phyloP scores from a whole-genome alignment of 371 early-diverging fungal genomes.

The Circinella umbellata region DNA sequence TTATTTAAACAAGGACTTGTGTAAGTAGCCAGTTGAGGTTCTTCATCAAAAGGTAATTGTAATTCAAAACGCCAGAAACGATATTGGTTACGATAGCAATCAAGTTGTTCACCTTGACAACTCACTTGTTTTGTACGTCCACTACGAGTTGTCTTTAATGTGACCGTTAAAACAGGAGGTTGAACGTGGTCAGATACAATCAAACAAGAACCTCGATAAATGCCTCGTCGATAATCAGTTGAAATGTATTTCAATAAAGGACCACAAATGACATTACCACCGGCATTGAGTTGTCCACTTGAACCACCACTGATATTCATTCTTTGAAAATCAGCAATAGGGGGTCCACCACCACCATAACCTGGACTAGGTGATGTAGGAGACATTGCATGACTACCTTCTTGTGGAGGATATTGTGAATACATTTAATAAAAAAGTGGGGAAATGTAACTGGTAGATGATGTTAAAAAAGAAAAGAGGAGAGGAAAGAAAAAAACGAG shows the following conservation, averaged over 20 bases:
- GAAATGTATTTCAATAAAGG: slow-evolving; percentile 40
- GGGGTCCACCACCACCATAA: slow-evolving; percentile 2
- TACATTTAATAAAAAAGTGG: neutral
- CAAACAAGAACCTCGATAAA: slow-evolving; percentile 40
- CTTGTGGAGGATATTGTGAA: slow-evolving; percentile 5
- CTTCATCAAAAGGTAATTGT: slow-evolving; percentile 27
- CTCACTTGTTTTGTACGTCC: slow-evolving; percentile 15
- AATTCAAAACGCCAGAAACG: slow-evolving; percentile 44
- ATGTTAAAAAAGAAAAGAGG: neutral
- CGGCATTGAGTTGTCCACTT: neutral
- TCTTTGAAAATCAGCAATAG: slow-evolving; percentile 17
- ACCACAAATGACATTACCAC: slow-evolving; percentile 33
- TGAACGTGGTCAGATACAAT: slow-evolving; percentile 32
- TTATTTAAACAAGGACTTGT: slow-evolving; percentile 18
- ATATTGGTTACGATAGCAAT: slow-evolving; percentile 34
- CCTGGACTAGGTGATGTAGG: neutral
- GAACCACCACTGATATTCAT: slow-evolving; percentile 18
- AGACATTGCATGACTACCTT: slow-evolving; percentile 1
- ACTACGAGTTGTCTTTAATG: slow-evolving; percentile 6
- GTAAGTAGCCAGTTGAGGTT: slow-evolving; percentile 33
- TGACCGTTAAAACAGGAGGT: slow-evolving; percentile 26
- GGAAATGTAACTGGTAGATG: neutral
- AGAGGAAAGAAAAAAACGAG: neutral
- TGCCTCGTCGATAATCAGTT: slow-evolving; percentile 27
- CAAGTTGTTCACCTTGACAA: slow-evolving; percentile 26